A percentile compares a stretch with the other conserved stretches of the same genome.
phyloP scores from a whole-genome alignment of 768 basidiomycete genomes.

The Filobasidium floriforme region DNA sequence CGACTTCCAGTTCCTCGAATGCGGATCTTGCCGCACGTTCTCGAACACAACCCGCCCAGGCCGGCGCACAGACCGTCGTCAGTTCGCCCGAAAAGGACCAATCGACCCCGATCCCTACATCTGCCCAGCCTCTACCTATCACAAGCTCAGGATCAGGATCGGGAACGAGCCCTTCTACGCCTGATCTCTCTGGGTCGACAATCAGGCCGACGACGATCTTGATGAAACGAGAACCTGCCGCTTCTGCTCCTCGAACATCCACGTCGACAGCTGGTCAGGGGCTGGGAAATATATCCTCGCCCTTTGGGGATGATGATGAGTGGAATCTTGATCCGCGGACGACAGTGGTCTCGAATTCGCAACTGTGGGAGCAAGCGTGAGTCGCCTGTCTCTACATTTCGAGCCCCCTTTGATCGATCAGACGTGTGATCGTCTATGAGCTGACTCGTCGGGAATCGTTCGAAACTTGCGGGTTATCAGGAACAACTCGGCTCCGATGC shows the following conservation, averaged over 20 bases:
- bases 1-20: no score
- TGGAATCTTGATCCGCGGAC: background rate
- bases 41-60: no score
- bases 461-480: background rate
- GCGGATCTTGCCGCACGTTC: no score
- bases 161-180: no score
- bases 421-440: background rate
- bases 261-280: background rate
- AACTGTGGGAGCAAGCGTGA: conserved; percentile 5
- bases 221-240: background rate
- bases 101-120: no score
- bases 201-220: no score
- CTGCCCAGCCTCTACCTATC: no score
- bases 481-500: conserved; percentile 11
- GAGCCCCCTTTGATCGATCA: background rate
- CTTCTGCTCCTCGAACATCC: background rate
- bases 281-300: background rate
- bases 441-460: background rate
- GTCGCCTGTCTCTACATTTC: background rate
- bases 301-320: conserved; percentile 7
- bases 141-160: no score
- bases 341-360: background rate
- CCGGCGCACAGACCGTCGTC: no score
- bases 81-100: no score
- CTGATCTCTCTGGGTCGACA: no score